Conservation (phyloP, 169 alveolate species). For the Cryptosporidium ubiquitum region DNA sequence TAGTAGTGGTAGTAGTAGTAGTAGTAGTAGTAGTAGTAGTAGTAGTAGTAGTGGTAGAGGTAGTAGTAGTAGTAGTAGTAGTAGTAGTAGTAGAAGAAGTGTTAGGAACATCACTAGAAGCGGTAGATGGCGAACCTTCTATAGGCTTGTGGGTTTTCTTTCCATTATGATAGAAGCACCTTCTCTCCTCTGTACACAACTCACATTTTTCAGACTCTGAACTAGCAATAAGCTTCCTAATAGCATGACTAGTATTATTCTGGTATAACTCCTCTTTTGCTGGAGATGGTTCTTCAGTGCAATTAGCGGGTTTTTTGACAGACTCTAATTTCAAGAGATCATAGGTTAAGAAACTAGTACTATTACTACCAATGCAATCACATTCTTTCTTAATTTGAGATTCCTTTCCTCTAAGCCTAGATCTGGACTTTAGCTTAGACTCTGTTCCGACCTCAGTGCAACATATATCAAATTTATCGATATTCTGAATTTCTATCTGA, state of each 20-base stretch:
- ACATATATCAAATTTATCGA: neutral
- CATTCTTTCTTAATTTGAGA: neutral
- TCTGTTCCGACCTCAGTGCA: conserved; percentile 4
- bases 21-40: neutral
- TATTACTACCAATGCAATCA: neutral
- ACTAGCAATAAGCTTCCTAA: neutral
- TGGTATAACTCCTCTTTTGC: neutral
- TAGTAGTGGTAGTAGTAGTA: neutral
- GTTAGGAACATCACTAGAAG: neutral
- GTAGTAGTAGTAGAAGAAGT: neutral
- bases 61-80: neutral
- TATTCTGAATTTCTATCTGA: neutral
- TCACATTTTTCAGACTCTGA: neutral
- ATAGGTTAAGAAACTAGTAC: neutral
- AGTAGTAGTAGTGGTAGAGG: neutral
- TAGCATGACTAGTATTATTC: neutral
- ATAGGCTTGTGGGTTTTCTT: too few species aligned
- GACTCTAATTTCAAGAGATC: neutral
- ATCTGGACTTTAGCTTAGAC: neutral
- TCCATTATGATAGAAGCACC: conserved; percentile 3
- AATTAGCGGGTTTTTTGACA: neutral
- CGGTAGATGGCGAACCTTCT: too few species aligned
- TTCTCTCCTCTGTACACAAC: neutral
- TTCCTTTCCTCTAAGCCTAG: neutral
- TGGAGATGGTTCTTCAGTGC: neutral